Base-by-base conservation (phyloP, 1,284 basidiomycete genomes). In the Anthracocystis panici-leucophaei region DNA sequence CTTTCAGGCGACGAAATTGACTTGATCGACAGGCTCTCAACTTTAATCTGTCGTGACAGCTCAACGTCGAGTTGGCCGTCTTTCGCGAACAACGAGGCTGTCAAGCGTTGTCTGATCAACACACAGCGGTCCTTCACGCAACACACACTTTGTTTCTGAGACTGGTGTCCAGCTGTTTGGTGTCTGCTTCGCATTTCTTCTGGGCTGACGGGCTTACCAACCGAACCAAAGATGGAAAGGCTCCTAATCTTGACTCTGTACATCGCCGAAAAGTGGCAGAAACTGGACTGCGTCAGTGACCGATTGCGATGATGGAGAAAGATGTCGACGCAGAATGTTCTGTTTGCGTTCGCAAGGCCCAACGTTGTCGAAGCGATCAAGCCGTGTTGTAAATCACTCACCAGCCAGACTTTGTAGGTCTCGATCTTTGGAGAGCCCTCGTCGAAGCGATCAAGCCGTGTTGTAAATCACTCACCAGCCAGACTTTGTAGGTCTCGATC, bases 401-500 rank as follows among this genome's bases (percentile, higher is more conserved):
- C 71, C 65, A 76, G 62, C 73, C 73, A 76, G 20, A 76, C 73
- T 51, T 76, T 76, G 65, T 76, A 76, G 6, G 50, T 56, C 35
- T 76, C 73, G 38, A 76, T 76, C 53, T 65, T 63, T 11, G 68
- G 73, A 21, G 55, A 23, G n/a, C 61, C 64, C 14, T 62, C 45
- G 4, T 71, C 65, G 16, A 76, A 42, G 42, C 68, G n/a, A 44
- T 27, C 9, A 11, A n/a, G 31, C 12, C 11, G 35, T 33, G 11
- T 29, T 20, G 25, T 7, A 8, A 8, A 23, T 52, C 45, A 73
- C 70, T 73, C 48, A 74, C 71, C 65, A 76, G 62, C 73, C 73
- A 76, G 20, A 76, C 73, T 51, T 76, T 76, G 65, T 76, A 76
- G 6, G 50, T 56, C 35, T 76, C 73, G 38, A 76, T 76, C 53